A percentile compares a stretch with the other conserved stretches of the same genome.
phyloP scores from a whole-genome alignment of 768 basidiomycete species.

The Mycena polygramma region DNA sequence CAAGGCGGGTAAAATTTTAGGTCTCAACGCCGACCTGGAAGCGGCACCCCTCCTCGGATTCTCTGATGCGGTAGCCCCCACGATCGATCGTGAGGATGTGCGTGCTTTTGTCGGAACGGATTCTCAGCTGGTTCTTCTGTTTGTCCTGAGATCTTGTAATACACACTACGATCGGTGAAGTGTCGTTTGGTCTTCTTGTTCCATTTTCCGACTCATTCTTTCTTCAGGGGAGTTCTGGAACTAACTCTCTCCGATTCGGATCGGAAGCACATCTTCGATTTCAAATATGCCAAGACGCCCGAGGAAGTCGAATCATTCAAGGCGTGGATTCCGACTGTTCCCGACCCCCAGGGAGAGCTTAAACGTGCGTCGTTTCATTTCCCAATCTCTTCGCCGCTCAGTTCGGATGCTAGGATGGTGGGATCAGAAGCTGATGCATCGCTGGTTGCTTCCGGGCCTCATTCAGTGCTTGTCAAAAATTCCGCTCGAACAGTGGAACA shows the following conservation, averaged over 20 bases:
- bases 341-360: constrained; percentile 14
- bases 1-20: constrained; percentile 26
- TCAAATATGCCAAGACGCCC: constrained; percentile 14
- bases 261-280: constrained; percentile 6
- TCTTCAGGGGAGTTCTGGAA: constrained; percentile 19
- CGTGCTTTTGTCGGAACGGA: neutral
- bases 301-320: constrained; percentile 25
- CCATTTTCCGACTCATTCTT: neutral
- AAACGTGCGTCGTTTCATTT: constrained; percentile 7
- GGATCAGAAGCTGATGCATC: constrained; percentile 25
- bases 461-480: constrained; percentile 27
- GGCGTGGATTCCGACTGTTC: constrained; percentile 7
- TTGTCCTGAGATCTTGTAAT: constrained; percentile 22
- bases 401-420: constrained; percentile 19
- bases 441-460: constrained; percentile 23
- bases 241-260: neutral
- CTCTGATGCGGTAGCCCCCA: constrained; percentile 14
- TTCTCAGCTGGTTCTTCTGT: constrained; percentile 10
- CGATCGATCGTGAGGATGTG: constrained; percentile 22
- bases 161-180: constrained; percentile 18
- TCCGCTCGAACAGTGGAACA: constrained; percentile 21
- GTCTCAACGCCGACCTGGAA: constrained; percentile 32
- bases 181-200: too few relatives aligned
- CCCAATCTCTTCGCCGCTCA: neutral
- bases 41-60: constrained; percentile 31